Conservation (phyloP, 2,329 filamentous ascomycete species). For the Fusarium fujikuroi region DNA sequence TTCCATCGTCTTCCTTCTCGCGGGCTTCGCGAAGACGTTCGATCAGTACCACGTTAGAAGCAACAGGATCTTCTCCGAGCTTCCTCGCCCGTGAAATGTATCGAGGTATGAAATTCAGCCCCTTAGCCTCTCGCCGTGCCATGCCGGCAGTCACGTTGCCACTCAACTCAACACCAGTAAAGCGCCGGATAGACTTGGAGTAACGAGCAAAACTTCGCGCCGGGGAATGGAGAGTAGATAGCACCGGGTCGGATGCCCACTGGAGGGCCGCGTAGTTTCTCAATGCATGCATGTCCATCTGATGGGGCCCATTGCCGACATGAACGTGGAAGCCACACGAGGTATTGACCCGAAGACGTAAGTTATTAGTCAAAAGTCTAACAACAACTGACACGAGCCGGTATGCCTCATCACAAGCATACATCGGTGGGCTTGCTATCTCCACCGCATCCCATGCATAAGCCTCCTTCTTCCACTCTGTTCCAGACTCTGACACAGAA, state of each 20-base stretch:
- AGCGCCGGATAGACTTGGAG: conserved; percentile 25
- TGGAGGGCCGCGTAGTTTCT: conserved; percentile 48
- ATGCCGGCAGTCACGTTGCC: background rate
- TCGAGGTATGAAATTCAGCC: conserved; percentile 11
- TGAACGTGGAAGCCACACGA: conserved; percentile 52
- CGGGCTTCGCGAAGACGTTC: background rate
- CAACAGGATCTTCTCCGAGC: conserved; percentile 38
- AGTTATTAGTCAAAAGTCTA: conserved; percentile 46
- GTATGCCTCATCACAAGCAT: conserved; percentile 44
- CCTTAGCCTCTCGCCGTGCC: background rate
- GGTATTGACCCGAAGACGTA: conserved; percentile 49
- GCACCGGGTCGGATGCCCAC: conserved; percentile 51
- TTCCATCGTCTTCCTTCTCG: too few species aligned
- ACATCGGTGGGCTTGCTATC: conserved; percentile 49
- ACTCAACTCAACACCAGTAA: background rate
- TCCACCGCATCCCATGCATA: conserved; percentile 45
- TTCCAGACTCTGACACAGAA: conserved; percentile 1
- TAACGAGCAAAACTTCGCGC: conserved; percentile 37
- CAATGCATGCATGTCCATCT: conserved; percentile 44
- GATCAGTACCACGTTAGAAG: conserved; percentile 8
- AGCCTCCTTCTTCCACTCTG: background rate
- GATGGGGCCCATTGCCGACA: conserved; percentile 49
- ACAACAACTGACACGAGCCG: conserved; percentile 47
- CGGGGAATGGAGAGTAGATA: conserved; percentile 51
- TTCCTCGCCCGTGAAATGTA: conserved; percentile 39